Conservation (phyloP, 352 stramenopile species). For the Phytophthora hibernalis region DNA sequence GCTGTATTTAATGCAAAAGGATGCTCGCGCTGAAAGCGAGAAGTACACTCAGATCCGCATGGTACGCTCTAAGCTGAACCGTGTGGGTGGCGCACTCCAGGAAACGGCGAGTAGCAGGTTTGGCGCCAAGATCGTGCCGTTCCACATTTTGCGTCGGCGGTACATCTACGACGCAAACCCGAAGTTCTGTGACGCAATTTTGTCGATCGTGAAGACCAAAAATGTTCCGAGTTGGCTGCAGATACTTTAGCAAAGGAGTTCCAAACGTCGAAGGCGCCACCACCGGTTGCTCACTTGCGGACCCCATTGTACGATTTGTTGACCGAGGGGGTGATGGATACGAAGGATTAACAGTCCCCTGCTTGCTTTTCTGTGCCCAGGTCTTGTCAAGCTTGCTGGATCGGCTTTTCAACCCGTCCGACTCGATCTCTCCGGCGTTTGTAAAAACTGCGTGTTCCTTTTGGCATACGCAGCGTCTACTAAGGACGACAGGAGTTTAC, state of each 20-base stretch:
- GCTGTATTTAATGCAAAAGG: slow-evolving; percentile 61
- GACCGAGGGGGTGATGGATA: neutral
- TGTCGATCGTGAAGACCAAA: slow-evolving; percentile 83
- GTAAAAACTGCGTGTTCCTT: slow-evolving; percentile 72
- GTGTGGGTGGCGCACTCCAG: slow-evolving; percentile 80
- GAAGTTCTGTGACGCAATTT: slow-evolving; percentile 69
- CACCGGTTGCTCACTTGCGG: slow-evolving; percentile 76
- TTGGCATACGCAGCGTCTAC: slow-evolving; percentile 80
- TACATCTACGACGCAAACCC: slow-evolving; percentile 67
- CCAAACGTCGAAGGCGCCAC: slow-evolving; percentile 46
- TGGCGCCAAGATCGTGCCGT: slow-evolving; percentile 72
- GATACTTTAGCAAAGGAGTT: slow-evolving; percentile 81
- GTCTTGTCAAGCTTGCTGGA: slow-evolving; percentile 82
- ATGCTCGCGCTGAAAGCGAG: slow-evolving; percentile 31
- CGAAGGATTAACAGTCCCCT: slow-evolving; percentile 9
- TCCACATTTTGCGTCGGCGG: slow-evolving; percentile 75
- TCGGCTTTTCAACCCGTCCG: slow-evolving; percentile 83
- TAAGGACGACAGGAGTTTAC: slow-evolving; percentile 79
- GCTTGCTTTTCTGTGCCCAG: slow-evolving; percentile 31
- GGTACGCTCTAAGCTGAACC: slow-evolving; percentile 75
- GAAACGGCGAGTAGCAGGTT: slow-evolving; percentile 69
- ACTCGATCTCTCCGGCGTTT: slow-evolving; percentile 64
- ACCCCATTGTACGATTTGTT: slow-evolving; percentile 61
- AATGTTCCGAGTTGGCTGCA: slow-evolving; percentile 66
- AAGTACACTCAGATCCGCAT: slow-evolving; percentile 56